These are phyloP conservation scores for Nemania sp. DNA, from an alignment of 2,329 filamentous ascomycete genomes.

Conservation along the genomic window DNA sequence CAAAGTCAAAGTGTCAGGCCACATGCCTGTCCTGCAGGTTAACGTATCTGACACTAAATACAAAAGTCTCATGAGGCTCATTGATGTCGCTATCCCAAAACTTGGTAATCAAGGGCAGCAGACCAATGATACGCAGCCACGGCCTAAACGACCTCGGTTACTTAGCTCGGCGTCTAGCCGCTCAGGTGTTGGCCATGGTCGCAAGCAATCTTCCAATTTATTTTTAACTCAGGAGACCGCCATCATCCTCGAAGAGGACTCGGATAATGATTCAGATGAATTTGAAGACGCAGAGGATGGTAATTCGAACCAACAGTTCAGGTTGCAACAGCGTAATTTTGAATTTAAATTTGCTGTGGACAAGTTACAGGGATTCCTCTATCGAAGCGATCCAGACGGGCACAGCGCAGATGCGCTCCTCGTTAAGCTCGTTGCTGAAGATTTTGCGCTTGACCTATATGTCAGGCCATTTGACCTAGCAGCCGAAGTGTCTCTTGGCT, in stretches of 20 bases:
- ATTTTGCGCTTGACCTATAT: slow-evolving; percentile 89
- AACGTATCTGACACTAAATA: slow-evolving; percentile 96
- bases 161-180: slow-evolving; percentile 61
- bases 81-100: slow-evolving; percentile 93
- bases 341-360: slow-evolving; percentile 98
- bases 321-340: slow-evolving; percentile 89
- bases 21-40: slow-evolving; percentile 90
- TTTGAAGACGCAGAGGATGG: slow-evolving; percentile 76
- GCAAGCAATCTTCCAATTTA: slow-evolving; percentile 75
- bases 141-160: slow-evolving; percentile 59
- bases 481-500: slow-evolving; percentile 88
- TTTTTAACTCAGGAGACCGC: slow-evolving; percentile 79
- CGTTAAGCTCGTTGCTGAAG: slow-evolving; percentile 90
- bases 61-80: slow-evolving; percentile 94
- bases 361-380: slow-evolving; percentile 91
- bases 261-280: slow-evolving; percentile 71
- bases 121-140: slow-evolving; percentile 42
- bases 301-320: slow-evolving; percentile 67
- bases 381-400: slow-evolving; percentile 83
- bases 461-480: slow-evolving; percentile 92
- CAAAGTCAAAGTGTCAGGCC: slow-evolving; percentile 89
- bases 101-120: slow-evolving; percentile 66
- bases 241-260: slow-evolving; percentile 82
- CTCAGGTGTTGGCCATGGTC: slow-evolving; percentile 60
- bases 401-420: slow-evolving; percentile 82